Evolutionary conservation across 495 filamentous ascomycete species (phyloP).

Genomic region (Aspergillus mulundensis): DNA sequence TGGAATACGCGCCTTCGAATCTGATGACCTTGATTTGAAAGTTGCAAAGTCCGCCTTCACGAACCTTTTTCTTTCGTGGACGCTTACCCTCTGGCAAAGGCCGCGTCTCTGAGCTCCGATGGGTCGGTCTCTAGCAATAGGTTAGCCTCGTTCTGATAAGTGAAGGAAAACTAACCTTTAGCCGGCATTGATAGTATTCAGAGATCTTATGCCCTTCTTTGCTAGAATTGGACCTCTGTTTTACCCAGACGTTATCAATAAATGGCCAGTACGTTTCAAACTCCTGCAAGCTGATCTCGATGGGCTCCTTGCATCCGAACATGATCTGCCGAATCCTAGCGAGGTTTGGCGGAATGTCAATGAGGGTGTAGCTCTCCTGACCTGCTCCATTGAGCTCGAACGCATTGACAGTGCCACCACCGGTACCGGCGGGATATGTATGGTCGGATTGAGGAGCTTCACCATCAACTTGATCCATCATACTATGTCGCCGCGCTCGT

Average conservation of each 20-base stretch:
- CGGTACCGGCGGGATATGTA: background rate
- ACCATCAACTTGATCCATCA: background rate
- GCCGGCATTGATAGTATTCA: constrained; percentile 16
- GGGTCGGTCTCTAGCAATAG: constrained; percentile 32
- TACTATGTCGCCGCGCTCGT: background rate
- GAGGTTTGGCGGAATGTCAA: constrained; percentile 45
- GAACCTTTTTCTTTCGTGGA: constrained; percentile 45
- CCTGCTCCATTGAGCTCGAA: constrained; percentile 6
- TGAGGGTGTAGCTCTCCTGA: constrained; percentile 24
- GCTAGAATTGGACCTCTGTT: constrained; percentile 48
- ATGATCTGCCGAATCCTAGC: constrained; percentile 43
- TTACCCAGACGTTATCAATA: constrained; percentile 53
- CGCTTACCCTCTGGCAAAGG: constrained; percentile 50
- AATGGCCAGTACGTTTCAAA: constrained; percentile 54
- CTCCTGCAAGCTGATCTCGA: constrained; percentile 48
- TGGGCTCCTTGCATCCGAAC: constrained; percentile 50
- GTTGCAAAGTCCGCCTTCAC: constrained; percentile 50
- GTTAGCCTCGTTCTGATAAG: no score
- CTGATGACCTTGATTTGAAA: constrained; percentile 49
- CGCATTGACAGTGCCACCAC: background rate
- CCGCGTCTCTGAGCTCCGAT: constrained; percentile 38
- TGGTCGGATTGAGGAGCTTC: background rate
- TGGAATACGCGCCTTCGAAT: constrained; percentile 45
- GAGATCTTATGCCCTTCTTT: constrained; percentile 48
- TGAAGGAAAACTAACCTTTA: no score